A percentile compares a stretch with the other conserved stretches of the same genome.
These are phyloP conservation scores for Fusarium pseudoanthophilum DNA, from an alignment of 2,329 filamentous ascomycete genomes.

Conservation along the genomic window DNA sequence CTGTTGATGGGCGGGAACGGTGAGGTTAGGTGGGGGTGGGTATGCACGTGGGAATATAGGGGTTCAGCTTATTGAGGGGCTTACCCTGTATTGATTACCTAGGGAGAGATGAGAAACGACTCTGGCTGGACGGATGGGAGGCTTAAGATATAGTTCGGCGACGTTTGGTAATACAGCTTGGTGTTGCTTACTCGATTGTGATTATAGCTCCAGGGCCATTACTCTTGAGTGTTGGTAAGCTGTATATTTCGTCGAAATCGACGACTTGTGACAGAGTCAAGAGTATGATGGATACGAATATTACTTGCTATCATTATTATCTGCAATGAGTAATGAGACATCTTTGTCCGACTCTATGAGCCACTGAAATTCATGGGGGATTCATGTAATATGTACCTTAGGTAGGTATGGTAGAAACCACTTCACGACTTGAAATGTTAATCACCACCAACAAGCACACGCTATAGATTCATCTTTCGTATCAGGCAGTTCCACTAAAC, in stretches of 20 bases:
- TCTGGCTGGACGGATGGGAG: not conserved
- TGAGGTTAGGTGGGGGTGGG: conserved; percentile 17
- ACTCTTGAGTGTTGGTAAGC: no score
- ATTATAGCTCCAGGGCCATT: not conserved
- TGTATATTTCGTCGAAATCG: not conserved
- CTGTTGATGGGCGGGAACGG: conserved; percentile 19
- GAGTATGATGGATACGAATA: not conserved
- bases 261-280: not conserved
- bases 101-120: not conserved
- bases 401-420: not conserved
- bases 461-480: not conserved
- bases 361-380: no score
- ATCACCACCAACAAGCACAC: not conserved
- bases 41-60: conserved; percentile 32
- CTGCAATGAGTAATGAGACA: no score
- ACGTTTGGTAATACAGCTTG: not conserved
- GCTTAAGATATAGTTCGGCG: not conserved
- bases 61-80: conserved; percentile 14
- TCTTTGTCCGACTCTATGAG: not conserved
- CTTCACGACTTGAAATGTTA: no score
- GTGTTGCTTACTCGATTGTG: not conserved
- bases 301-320: not conserved
- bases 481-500: not conserved
- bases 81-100: conserved; percentile 27
- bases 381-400: not conserved